Conservation (phyloP, 2,329 filamentous ascomycete species). For the Trichoderma koningii region DNA sequence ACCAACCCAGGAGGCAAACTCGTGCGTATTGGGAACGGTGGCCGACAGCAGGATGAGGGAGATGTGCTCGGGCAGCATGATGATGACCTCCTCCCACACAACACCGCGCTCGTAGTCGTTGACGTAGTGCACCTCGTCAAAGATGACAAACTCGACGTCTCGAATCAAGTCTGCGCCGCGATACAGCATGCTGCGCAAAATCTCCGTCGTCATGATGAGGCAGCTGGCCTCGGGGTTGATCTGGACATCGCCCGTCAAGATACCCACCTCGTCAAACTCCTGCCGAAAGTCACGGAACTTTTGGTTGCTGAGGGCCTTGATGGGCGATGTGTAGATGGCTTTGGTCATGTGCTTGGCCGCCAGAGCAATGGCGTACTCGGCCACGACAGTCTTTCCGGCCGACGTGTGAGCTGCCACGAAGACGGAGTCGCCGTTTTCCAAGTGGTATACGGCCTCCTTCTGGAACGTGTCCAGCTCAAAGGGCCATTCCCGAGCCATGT, state of each 20-base stretch:
- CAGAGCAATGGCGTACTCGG: constrained; percentile 94
- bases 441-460: constrained; percentile 96
- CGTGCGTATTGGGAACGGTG: constrained; percentile 94
- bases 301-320: constrained; percentile 97
- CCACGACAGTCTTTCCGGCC: constrained; percentile 96
- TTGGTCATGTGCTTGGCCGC: constrained; percentile 99
- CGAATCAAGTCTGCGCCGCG: constrained; percentile 92
- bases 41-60: constrained; percentile 93
- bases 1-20: constrained; percentile 98
- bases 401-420: constrained; percentile 98
- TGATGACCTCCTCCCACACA: constrained; percentile 99
- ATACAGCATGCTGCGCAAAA: constrained; percentile 96
- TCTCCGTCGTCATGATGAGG: constrained; percentile 99
- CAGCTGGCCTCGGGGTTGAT: constrained; percentile 97
- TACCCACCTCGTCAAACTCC: constrained; percentile 92
- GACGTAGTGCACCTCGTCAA: constrained; percentile 98
- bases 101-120: constrained; percentile 95
- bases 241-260: constrained; percentile 95
- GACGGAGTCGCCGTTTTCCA: constrained; percentile 94
- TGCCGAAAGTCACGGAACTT: constrained; percentile 95
- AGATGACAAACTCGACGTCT: constrained; percentile 98
- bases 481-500: constrained; percentile 95
- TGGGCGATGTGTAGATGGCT: constrained; percentile 97
- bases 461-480: constrained; percentile 98
- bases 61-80: constrained; percentile 97